Base-by-base conservation (phyloP, 345 rosid genomes). In the Lagerstroemia speciosa region DNA sequence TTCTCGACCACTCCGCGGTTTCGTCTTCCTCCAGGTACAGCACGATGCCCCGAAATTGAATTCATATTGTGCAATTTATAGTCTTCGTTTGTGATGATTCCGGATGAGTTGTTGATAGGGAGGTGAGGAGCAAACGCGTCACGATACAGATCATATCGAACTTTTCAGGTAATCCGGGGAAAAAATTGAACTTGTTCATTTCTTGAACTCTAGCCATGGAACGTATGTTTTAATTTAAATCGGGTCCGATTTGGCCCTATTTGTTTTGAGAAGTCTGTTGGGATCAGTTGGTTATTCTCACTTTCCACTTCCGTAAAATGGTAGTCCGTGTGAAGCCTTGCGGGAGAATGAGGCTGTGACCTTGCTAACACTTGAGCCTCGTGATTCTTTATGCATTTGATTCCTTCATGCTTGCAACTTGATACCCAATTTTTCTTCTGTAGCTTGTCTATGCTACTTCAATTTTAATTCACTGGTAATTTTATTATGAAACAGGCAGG, bases 81-180 rank as follows among this genome's bases (percentile, higher is more conserved):
- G 2, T 32, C 16, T 58, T 29, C 6, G n/a, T 32, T 26, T 34
- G 17, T 17, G 16, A 19, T 8, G 29, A 52, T 27, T 17, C 30
- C 30, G 37, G 17, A 22, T 20, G 26, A 43, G 7, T 66, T 12
- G 5, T 66, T 26, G 50, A 15, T 72, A 93, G 96, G 98, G 97
- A 63, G 98, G 98, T 24, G 94, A 89, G 36, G 97, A 93, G 67
- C 76, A 86, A 78, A 79, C 73, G 58, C 93, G 97, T 3, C 81
- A 90, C 75, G 90, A 94, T 78, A 93, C 97, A 38, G 98, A 93
- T 86, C 98, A 93, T 77, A 3, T 75, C 26, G 97, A 93, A 71
- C 91, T 90, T 70, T 93, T 93, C 80, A 90, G 98, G 98, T 40
- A 65, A 20, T 34, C 29, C 7, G 43, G 60, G 14, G 29, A 53